Evolutionary conservation across 2,329 filamentous ascomycete species (phyloP).

Genomic region (Talaromyces verruculosus): DNA sequence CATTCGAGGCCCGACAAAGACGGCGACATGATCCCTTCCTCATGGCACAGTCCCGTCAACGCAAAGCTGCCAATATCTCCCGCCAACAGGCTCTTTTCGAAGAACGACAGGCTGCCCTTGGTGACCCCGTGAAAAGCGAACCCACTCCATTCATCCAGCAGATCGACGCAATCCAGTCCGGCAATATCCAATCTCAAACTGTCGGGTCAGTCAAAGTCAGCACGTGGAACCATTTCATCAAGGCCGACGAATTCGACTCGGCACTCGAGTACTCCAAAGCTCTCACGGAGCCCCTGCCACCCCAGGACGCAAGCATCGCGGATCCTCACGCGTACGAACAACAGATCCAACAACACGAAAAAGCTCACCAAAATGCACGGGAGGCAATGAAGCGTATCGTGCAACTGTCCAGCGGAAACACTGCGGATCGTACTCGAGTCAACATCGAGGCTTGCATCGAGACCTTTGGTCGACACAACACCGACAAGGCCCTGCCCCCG

Average conservation of each 20-base stretch:
- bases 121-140: conserved; percentile 76
- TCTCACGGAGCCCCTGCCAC: conserved; percentile 51
- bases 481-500: conserved; percentile 67
- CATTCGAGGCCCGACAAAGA: conserved; percentile 63
- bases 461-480: conserved; percentile 87
- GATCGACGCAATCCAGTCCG: conserved; percentile 60
- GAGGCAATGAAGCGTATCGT: conserved; percentile 79
- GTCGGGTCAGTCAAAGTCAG: conserved; percentile 21
- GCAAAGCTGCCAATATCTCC: conserved; percentile 78
- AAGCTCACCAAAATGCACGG: conserved; percentile 65
- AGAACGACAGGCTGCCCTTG: conserved; percentile 64
- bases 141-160: conserved; percentile 81
- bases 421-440: conserved; percentile 73
- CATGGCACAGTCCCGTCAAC: conserved; percentile 75
- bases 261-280: conserved; percentile 67
- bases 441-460: conserved; percentile 84
- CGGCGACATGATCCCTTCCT: conserved; percentile 77
- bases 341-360: conserved; percentile 48
- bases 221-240: conserved; percentile 75
- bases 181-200: conserved; percentile 24
- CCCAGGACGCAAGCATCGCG: conserved; percentile 31
- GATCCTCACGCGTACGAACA: conserved; percentile 45
- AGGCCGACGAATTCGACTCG: conserved; percentile 63
- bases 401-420: conserved; percentile 71
- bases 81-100: conserved; percentile 68